A percentile compares a stretch with the other conserved stretches of the same genome.
phyloP scores from a whole-genome alignment of 2,329 filamentous ascomycete genomes.

The Dothiorella sarmentorum region DNA sequence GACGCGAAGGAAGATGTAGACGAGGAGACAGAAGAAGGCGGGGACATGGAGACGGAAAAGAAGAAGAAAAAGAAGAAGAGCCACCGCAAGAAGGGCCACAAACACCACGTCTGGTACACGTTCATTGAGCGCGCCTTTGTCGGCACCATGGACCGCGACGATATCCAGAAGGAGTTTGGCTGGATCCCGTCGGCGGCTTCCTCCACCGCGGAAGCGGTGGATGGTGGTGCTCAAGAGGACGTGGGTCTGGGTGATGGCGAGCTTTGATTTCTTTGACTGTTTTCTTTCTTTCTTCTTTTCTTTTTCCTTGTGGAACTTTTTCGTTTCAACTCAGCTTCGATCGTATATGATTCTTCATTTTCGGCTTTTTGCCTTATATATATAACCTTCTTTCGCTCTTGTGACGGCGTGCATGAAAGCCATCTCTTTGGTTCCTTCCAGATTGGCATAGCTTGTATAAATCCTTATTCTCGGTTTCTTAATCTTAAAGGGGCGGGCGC shows the following conservation, averaged over 20 bases:
- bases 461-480: too few species aligned
- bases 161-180: conserved; percentile 51
- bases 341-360: too few species aligned
- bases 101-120: conserved; percentile 69
- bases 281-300: neutral
- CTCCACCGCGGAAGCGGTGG: too few species aligned
- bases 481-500: too few species aligned
- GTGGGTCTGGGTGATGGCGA: conserved; percentile 3
- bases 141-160: conserved; percentile 62
- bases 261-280: neutral
- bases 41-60: conserved; percentile 47
- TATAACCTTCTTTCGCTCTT: too few species aligned
- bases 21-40: conserved; percentile 42
- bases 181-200: neutral
- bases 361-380: too few species aligned
- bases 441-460: conserved; percentile 1
- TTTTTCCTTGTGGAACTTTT: neutral
- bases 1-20: conserved; percentile 26
- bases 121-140: conserved; percentile 81
- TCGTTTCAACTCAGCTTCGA: neutral
- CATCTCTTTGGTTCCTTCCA: neutral
- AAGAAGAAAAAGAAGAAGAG: conserved; percentile 55
- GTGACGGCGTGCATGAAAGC: neutral
- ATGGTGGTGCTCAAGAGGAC: neutral
- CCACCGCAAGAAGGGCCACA: conserved; percentile 36